These are phyloP conservation scores for Trifolium subterraneum DNA, from an alignment of 306 rosid species.

Conservation along the genomic window DNA sequence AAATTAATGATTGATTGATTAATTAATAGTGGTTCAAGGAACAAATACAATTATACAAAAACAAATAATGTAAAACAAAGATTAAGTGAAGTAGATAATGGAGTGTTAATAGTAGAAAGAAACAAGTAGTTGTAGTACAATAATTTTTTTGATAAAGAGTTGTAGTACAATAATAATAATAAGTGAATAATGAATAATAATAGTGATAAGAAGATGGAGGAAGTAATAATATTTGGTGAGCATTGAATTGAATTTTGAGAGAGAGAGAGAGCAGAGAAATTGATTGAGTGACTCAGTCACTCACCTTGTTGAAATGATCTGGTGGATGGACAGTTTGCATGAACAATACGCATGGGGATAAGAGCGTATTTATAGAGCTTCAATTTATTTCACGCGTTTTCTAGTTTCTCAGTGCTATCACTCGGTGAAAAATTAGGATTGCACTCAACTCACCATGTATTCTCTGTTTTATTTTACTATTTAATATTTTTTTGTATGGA, in stretches of 20 bases:
- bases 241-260: slow-evolving; percentile 37
- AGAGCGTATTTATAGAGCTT: slow-evolving; percentile 43
- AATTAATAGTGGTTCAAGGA: neutral
- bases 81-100: slow-evolving; percentile 32
- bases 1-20: neutral
- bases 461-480: too few species aligned
- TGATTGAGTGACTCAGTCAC: too few species aligned
- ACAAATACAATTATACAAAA: neutral
- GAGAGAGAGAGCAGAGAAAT: slow-evolving; percentile 3
- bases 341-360: slow-evolving; percentile 32
- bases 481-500: too few species aligned
- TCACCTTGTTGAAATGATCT: slow-evolving; percentile 23
- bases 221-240: neutral
- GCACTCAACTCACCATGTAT: neutral
- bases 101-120: slow-evolving; percentile 9
- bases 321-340: slow-evolving; percentile 38
- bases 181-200: slow-evolving; percentile 34
- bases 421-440: neutral
- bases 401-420: slow-evolving; percentile 27
- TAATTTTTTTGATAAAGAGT: too few species aligned
- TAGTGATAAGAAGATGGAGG: neutral
- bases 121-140: slow-evolving; percentile 15
- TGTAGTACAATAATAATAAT: neutral
- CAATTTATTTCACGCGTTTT: slow-evolving; percentile 43
- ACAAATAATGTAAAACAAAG: slow-evolving; percentile 41